phyloP scores from a whole-genome alignment of 495 filamentous ascomycete genomes.

The Acidomyces sp. region DNA sequence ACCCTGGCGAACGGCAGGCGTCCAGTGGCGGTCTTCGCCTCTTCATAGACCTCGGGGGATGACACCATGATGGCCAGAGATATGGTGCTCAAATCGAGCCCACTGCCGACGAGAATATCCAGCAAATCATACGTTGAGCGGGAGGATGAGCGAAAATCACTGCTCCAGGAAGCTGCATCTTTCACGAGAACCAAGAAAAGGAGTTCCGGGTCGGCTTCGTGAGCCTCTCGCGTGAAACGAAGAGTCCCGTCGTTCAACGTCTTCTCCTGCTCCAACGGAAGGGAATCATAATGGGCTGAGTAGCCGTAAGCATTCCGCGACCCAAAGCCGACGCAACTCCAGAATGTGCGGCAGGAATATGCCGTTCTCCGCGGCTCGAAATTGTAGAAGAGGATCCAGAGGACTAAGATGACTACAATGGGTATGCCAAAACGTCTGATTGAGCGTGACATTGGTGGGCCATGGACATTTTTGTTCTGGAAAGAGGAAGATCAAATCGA shows the following conservation, averaged over 20 bases:
- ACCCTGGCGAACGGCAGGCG: conserved; percentile 1
- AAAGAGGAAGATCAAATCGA: too few relatives aligned
- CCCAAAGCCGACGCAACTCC: conserved; percentile 4
- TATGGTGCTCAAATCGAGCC: not conserved
- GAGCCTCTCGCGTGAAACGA: not conserved
- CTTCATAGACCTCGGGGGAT: not conserved
- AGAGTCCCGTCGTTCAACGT: conserved; percentile 1
- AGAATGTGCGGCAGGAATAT: conserved; percentile 9
- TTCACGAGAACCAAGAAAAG: conserved; percentile 4
- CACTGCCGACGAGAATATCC: not conserved
- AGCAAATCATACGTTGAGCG: conserved; percentile 4
- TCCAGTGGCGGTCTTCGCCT: not conserved
- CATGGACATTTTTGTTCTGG: too few relatives aligned
- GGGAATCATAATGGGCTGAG: not conserved
- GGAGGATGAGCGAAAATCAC: conserved; percentile 7
- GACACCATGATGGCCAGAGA: conserved; percentile 5
- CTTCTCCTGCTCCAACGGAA: not conserved
- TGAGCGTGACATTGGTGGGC: conserved; percentile 3
- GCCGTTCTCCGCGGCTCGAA: conserved; percentile 10
- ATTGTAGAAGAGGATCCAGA: conserved; percentile 3
- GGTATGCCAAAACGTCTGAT: not conserved
- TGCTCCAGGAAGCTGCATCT: conserved; percentile 9
- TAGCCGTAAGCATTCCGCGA: not conserved
- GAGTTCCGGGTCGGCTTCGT: not conserved
- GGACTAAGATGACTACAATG: not conserved